Conservation (phyloP, 768 basidiomycete species). For the Leccinum rimulosum region DNA sequence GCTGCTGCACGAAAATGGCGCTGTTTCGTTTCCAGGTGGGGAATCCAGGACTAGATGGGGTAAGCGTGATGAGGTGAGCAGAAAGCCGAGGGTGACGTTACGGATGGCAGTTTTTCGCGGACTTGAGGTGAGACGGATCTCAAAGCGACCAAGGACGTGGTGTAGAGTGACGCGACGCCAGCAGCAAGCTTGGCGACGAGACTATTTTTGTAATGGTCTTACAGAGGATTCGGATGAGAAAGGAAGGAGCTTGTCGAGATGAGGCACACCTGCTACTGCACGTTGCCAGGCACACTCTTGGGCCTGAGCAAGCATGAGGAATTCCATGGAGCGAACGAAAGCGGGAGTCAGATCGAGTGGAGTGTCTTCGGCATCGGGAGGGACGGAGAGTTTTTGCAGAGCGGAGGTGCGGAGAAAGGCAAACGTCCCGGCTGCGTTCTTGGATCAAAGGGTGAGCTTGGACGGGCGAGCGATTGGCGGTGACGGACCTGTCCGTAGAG, state of each 20-base stretch:
- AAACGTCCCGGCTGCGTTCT: conserved; percentile 76
- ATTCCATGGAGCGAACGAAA: conserved; percentile 63
- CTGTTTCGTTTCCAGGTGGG: conserved; percentile 79
- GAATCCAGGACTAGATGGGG: conserved; percentile 56
- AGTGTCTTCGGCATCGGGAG: conserved; percentile 49
- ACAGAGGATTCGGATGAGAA: background rate
- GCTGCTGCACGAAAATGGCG: conserved; percentile 88
- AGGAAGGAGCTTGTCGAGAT: background rate
- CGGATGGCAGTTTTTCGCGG: conserved; percentile 51
- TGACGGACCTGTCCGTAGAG: conserved; percentile 62
- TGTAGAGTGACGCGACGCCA: conserved; percentile 70
- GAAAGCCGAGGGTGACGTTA: conserved; percentile 30
- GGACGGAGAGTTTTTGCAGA: conserved; percentile 48
- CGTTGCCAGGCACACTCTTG: conserved; percentile 98
- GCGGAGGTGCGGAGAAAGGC: conserved; percentile 55
- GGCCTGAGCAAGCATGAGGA: conserved; percentile 87
- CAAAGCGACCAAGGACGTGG: conserved; percentile 43
- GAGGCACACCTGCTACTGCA: conserved; percentile 68
- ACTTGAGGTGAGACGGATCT: conserved; percentile 43
- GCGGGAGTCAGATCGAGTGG: conserved; percentile 65
- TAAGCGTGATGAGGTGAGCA: conserved; percentile 9
- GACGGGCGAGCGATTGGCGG: conserved; percentile 27
- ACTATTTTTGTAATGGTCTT: conserved; percentile 75
- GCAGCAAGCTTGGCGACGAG: conserved; percentile 81
- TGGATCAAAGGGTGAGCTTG: conserved; percentile 4